Conservation (phyloP, 2,329 filamentous ascomycete genomes). For the Exophiala sp. region DNA sequence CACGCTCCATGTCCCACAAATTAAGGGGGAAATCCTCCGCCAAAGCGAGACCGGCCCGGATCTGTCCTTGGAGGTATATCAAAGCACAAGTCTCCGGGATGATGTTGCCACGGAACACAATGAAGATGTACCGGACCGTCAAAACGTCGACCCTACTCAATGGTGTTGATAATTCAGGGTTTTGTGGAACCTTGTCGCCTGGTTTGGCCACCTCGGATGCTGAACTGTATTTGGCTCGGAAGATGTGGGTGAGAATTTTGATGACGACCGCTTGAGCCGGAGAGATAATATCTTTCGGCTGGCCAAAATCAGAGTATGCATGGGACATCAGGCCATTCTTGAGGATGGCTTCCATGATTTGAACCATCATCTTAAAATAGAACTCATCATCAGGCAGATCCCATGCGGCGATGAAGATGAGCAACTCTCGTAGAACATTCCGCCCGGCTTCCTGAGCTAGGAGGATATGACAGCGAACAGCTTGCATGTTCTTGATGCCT, state of each 20-base stretch:
- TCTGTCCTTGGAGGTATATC: constrained; percentile 88
- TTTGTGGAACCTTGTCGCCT: constrained; percentile 44
- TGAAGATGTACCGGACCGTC: constrained; percentile 82
- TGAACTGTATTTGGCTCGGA: constrained; percentile 57
- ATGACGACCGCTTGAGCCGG: constrained; percentile 90
- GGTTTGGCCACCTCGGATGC: constrained; percentile 41
- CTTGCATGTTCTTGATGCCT: constrained; percentile 70
- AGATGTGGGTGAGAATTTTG: constrained; percentile 84
- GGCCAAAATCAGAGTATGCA: constrained; percentile 83
- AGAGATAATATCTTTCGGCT: constrained; percentile 92
- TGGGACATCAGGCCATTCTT: constrained; percentile 85
- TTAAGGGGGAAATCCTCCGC: constrained; percentile 89
- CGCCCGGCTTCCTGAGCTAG: constrained; percentile 84
- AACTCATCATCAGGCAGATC: constrained; percentile 88
- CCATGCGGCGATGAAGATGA: constrained; percentile 97
- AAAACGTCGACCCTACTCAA: constrained; percentile 53
- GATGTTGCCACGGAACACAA: constrained; percentile 83
- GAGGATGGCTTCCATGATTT: constrained; percentile 89
- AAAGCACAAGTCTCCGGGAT: constrained; percentile 92
- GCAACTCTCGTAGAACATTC: constrained; percentile 78
- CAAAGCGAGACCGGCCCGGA: constrained; percentile 67
- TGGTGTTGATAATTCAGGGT: constrained; percentile 52
- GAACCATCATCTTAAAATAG: constrained; percentile 93
- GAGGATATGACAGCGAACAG: constrained; percentile 81
- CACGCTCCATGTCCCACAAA: constrained; percentile 94